Percentiles rank a stretch among this genome's conserved stretches.
Conservation (phyloP, 2,329 filamentous ascomycete genomes). For the Exophiala calicioides region DNA sequence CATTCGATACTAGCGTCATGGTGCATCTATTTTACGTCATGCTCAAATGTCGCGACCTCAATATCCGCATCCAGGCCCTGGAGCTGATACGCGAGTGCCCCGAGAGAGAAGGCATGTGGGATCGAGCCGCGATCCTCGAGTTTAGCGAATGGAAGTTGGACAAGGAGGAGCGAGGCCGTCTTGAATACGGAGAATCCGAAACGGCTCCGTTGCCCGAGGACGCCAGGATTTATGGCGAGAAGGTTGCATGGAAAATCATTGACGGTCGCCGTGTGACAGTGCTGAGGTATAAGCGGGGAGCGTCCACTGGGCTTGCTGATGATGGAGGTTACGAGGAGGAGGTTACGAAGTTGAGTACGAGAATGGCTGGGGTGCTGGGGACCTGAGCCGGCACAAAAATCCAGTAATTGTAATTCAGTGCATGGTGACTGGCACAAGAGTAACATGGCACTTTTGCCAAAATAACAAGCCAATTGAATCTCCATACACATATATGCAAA, state of each 20-base stretch:
- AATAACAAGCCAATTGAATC: too few species aligned
- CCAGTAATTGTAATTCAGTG: too few species aligned
- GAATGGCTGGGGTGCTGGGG: too few species aligned
- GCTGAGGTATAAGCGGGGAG: too few species aligned
- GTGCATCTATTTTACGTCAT: not conserved
- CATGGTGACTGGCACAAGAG: too few species aligned
- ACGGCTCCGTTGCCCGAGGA: not conserved
- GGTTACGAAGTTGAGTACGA: too few species aligned
- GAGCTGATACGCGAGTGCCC: not conserved
- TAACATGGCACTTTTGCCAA: too few species aligned
- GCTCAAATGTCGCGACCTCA: not conserved
- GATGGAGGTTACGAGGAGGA: too few species aligned
- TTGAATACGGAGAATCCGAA: not conserved
- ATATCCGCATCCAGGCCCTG: not conserved
- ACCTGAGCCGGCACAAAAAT: too few species aligned
- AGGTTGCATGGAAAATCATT: not conserved
- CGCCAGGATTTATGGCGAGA: not conserved
- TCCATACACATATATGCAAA: too few species aligned
- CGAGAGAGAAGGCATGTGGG: not conserved
- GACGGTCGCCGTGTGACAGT: too few species aligned
- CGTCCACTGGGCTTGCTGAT: too few species aligned
- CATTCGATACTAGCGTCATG: not conserved
- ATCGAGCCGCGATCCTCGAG: constrained; percentile 1
- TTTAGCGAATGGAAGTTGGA: not conserved
- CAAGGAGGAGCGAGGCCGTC: not conserved